Percentiles rank a stretch among this genome's conserved stretches.
These are phyloP conservation scores for Scorias spongiosa DNA, from an alignment of 2,329 filamentous ascomycete species.

Conservation along the genomic window DNA sequence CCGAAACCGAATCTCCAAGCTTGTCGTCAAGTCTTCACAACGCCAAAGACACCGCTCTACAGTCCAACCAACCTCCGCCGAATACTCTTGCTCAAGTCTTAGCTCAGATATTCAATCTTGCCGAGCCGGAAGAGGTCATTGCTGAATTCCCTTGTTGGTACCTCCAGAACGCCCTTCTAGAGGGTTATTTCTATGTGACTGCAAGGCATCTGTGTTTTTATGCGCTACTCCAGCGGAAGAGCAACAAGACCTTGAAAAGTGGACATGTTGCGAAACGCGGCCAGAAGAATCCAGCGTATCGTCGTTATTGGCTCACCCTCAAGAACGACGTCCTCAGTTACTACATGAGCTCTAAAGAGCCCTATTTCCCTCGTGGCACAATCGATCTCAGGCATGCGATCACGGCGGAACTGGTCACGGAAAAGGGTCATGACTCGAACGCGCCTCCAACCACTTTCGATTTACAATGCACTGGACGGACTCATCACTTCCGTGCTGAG, in stretches of 20 bases:
- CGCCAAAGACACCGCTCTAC: conserved; percentile 7
- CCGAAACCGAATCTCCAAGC: conserved; percentile 11
- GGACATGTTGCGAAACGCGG: conserved; percentile 82
- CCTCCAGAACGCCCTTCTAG: conserved; percentile 76
- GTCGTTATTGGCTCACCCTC: conserved; percentile 82
- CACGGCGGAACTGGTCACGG: conserved; percentile 49
- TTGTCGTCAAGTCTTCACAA: conserved; percentile 11
- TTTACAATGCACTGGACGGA: conserved; percentile 38
- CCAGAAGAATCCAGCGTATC: conserved; percentile 73
- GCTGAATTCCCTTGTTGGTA: conserved; percentile 91
- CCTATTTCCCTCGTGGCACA: conserved; percentile 83
- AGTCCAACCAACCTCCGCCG: neutral
- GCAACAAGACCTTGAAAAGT: conserved; percentile 63
- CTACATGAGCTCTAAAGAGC: conserved; percentile 65
- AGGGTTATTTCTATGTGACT: conserved; percentile 94
- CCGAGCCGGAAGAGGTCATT: conserved; percentile 68
- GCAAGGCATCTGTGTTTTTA: conserved; percentile 91
- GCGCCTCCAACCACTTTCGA: conserved; percentile 66
- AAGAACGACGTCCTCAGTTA: conserved; percentile 89
- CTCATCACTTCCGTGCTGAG: conserved; percentile 79
- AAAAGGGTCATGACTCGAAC: conserved; percentile 37
- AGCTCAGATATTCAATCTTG: conserved; percentile 61
- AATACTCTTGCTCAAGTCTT: conserved; percentile 3
- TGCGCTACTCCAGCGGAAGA: conserved; percentile 88
- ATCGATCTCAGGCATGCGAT: conserved; percentile 88